Conservation (phyloP, 257 asterid genomes). For the Rauvolfia tetraphylla region DNA sequence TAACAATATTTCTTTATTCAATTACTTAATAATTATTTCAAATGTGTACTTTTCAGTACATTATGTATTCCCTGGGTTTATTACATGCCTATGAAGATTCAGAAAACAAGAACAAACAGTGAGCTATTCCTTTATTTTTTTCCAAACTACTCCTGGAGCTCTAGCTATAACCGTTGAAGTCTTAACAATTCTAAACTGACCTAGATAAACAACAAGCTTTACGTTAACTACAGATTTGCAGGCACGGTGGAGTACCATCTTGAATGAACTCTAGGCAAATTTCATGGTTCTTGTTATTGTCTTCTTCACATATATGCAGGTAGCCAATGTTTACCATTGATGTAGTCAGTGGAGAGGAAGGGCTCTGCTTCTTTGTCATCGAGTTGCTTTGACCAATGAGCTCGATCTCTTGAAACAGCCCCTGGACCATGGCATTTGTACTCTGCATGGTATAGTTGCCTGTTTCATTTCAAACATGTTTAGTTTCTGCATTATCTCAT, state of each 20-base stretch:
- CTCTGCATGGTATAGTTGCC: constrained; percentile 63
- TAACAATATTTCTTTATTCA: too few relatives aligned
- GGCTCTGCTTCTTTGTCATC: constrained; percentile 50
- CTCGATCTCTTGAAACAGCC: constrained; percentile 39
- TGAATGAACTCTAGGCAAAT: neutral
- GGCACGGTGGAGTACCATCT: neutral
- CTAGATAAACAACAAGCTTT: neutral
- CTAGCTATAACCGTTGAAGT: neutral
- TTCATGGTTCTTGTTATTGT: neutral
- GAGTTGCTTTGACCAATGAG: constrained; percentile 65
- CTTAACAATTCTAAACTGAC: neutral
- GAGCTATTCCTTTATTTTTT: neutral
- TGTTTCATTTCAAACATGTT: constrained; percentile 21
- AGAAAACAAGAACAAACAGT: neutral
- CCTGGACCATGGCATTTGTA: constrained; percentile 78
- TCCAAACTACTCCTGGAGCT: constrained; percentile 1
- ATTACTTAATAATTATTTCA: too few relatives aligned
- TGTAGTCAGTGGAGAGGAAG: constrained; percentile 49
- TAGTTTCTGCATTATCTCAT: neutral
- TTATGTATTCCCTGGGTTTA: neutral
- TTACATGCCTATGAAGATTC: neutral
- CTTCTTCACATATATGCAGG: constrained; percentile 48
- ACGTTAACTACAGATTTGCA: neutral
- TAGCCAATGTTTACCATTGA: constrained; percentile 71
- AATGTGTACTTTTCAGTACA: neutral